These are phyloP conservation scores for Neopestalotiopsis rosae DNA, from an alignment of 2,329 filamentous ascomycete genomes.

Conservation along the genomic window DNA sequence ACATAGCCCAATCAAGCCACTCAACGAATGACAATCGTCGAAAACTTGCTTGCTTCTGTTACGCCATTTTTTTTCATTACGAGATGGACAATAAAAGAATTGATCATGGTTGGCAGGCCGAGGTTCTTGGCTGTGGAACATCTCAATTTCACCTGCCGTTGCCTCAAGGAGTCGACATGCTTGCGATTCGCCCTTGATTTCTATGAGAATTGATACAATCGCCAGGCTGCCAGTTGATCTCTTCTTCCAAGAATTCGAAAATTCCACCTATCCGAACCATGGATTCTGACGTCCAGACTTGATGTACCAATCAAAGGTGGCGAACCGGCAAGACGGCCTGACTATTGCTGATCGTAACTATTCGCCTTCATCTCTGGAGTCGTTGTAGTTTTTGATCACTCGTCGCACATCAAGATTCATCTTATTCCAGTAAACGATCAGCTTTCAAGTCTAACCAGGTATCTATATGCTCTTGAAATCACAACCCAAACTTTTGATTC, in stretches of 20 bases:
- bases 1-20: neutral
- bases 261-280: neutral
- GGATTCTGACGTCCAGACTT: neutral
- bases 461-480: constrained; percentile 13
- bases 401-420: neutral
- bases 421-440: neutral
- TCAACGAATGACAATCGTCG: neutral
- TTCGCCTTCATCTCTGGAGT: neutral
- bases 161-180: neutral
- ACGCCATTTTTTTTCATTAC: neutral
- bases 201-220: neutral
- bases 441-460: constrained; percentile 3
- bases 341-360: neutral
- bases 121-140: neutral
- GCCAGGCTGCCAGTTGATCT: neutral
- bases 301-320: no score
- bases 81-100: neutral
- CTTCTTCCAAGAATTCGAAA: neutral
- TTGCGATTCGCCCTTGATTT: neutral
- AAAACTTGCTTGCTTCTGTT: neutral
- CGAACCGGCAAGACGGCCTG: neutral
- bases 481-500: neutral
- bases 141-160: neutral
- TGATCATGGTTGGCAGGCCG: neutral
- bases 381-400: neutral